Conservation (phyloP, 2,329 filamentous ascomycete species). For the Fusarium pseudocircinatum region DNA sequence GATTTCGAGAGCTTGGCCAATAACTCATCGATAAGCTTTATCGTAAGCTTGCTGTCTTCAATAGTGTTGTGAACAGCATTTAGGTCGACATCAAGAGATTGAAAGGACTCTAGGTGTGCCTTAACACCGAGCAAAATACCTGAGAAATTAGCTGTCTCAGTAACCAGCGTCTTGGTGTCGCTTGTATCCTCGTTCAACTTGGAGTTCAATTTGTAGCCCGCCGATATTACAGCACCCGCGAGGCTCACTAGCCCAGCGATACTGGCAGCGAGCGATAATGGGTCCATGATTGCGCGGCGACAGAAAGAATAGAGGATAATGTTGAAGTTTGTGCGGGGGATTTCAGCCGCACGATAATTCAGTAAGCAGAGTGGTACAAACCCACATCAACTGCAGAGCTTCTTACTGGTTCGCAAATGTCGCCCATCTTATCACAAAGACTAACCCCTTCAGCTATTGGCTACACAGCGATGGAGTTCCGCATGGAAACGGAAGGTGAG, state of each 20-base stretch:
- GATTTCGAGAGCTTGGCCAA: neutral
- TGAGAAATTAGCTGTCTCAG: neutral
- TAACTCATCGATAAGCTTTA: neutral
- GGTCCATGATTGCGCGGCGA: neutral
- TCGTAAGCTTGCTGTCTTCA: neutral
- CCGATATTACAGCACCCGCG: neutral
- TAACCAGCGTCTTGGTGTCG: neutral
- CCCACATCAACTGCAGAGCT: neutral
- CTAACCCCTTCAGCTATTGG: neutral
- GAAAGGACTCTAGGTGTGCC: neutral
- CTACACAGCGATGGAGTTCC: rapidly evolving
- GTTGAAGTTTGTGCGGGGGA: neutral
- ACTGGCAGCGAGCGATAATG: neutral
- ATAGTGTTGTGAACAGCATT: neutral
- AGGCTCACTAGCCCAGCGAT: neutral
- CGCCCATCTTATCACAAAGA: neutral
- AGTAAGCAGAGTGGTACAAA: neutral
- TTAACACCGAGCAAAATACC: neutral
- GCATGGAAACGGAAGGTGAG: neutral
- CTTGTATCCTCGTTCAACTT: neutral
- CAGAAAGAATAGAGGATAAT: rapidly evolving
- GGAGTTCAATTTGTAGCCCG: neutral
- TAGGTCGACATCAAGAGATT: rapidly evolving
- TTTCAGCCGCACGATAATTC: neutral
- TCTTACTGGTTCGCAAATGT: rapidly evolving